Evolutionary conservation across 2,329 filamentous ascomycete genomes (phyloP).

Genomic region (Hymenoscyphus repandus): DNA sequence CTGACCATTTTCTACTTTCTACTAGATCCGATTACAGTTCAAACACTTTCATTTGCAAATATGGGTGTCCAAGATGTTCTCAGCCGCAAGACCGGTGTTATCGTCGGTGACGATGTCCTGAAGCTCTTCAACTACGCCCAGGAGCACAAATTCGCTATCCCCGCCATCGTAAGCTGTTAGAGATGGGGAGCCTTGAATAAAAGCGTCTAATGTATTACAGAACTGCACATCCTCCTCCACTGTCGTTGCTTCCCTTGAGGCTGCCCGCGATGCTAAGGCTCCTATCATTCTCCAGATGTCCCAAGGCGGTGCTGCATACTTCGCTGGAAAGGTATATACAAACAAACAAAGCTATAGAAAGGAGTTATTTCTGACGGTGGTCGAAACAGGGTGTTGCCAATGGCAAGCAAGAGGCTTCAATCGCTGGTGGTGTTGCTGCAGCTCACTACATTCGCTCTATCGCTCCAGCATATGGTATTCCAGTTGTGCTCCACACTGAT

Average conservation of each 20-base stretch:
- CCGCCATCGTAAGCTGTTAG: constrained; percentile 57
- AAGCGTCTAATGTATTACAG: constrained; percentile 29
- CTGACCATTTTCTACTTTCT: constrained; percentile 8
- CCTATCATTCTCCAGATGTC: constrained; percentile 92
- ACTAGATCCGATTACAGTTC: constrained; percentile 8
- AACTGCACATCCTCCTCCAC: constrained; percentile 94
- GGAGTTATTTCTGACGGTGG: constrained; percentile 8
- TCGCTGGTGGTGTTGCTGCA: constrained; percentile 80
- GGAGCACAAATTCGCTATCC: constrained; percentile 83
- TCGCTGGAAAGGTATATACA: constrained; percentile 69
- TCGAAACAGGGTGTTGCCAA: constrained; percentile 65
- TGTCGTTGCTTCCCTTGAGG: constrained; percentile 83
- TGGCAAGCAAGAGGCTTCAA: constrained; percentile 77
- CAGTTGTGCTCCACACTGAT: constrained; percentile 92
- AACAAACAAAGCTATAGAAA: neutral
- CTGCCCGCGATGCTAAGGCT: constrained; percentile 83
- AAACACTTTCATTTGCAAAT: constrained; percentile 17
- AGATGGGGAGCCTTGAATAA: neutral
- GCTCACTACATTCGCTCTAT: constrained; percentile 91
- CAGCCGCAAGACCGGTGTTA: constrained; percentile 59
- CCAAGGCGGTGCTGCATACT: constrained; percentile 90
- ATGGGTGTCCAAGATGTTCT: constrained; percentile 50
- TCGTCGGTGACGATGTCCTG: constrained; percentile 61
- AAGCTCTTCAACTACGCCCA: constrained; percentile 84
- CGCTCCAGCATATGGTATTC: constrained; percentile 81